Evolutionary conservation across 1,139 yeast species (phyloP).

Genomic region (Nakaseomyces sp.): DNA sequence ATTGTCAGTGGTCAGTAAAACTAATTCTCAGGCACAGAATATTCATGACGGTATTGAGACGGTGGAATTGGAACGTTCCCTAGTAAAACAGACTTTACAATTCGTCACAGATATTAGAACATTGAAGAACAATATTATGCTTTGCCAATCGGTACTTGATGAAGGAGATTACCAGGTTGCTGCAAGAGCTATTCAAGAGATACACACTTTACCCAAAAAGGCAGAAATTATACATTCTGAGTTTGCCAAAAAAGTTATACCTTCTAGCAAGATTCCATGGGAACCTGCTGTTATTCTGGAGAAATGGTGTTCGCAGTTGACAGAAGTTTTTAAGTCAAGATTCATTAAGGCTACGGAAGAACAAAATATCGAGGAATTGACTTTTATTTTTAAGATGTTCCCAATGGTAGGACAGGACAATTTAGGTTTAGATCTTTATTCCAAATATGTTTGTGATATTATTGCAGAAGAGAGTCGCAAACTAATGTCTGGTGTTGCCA

Average conservation of each 20-base stretch:
- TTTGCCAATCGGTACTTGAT: slow-evolving; percentile 23
- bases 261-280: slow-evolving; percentile 84
- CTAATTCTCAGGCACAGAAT: slow-evolving; percentile 57
- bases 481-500: slow-evolving; percentile 28
- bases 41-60: slow-evolving; percentile 63
- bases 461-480: slow-evolving; percentile 69
- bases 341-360: slow-evolving; percentile 60
- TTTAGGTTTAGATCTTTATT: slow-evolving; percentile 70
- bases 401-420: slow-evolving; percentile 73
- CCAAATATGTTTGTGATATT: slow-evolving; percentile 76
- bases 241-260: slow-evolving; percentile 79
- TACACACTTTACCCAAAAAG: slow-evolving; percentile 56
- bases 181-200: slow-evolving; percentile 57
- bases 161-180: slow-evolving; percentile 52
- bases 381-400: slow-evolving; percentile 62
- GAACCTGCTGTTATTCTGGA: slow-evolving; percentile 52
- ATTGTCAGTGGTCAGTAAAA: slow-evolving; percentile 34
- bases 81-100: slow-evolving; percentile 54
- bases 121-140: slow-evolving; percentile 33
- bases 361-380: slow-evolving; percentile 60
- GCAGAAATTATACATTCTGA: slow-evolving; percentile 47
- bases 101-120: slow-evolving; percentile 60
- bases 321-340: slow-evolving; percentile 47
- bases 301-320: slow-evolving; percentile 52
- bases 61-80: slow-evolving; percentile 60